phyloP scores from a whole-genome alignment of 306 rosid species.

The Trifolium subterraneum region DNA sequence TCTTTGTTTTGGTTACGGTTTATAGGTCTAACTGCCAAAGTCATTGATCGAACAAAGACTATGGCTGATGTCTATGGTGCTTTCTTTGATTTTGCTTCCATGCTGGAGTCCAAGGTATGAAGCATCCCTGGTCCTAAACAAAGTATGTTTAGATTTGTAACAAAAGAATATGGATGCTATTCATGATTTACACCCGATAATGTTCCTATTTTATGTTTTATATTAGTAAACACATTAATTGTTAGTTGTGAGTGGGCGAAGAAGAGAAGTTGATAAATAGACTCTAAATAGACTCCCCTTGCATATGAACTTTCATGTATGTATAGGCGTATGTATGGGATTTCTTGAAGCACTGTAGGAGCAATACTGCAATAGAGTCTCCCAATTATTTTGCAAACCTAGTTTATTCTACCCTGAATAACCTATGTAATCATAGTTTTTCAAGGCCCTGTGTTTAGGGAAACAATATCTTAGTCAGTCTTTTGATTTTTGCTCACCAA shows the following conservation, averaged over 20 bases:
- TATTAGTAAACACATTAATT: conserved; percentile 14
- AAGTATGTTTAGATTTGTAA: conserved; percentile 34
- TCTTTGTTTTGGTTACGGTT: conserved; percentile 42
- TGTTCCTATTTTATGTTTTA: conserved; percentile 26
- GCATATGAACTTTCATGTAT: conserved; percentile 10
- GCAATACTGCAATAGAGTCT: conserved; percentile 23
- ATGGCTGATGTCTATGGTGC: conserved; percentile 89
- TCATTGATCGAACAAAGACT: conserved; percentile 83
- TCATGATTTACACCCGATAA: conserved; percentile 16
- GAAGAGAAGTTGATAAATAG: conserved; percentile 24
- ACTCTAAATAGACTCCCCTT: conserved; percentile 30
- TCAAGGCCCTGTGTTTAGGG: neutral
- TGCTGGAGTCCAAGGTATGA: conserved; percentile 82
- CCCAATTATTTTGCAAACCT: conserved; percentile 2
- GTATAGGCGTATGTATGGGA: neutral
- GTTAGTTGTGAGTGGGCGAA: conserved; percentile 19
- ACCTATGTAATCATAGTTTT: conserved; percentile 24
- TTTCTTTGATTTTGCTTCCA: conserved; percentile 83
- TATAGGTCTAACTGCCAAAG: conserved; percentile 93
- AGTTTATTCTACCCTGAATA: conserved; percentile 9
- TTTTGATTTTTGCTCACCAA: conserved; percentile 3
- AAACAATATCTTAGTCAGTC: conserved; percentile 21
- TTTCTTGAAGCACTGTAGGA: conserved; percentile 19
- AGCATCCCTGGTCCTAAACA: conserved; percentile 30
- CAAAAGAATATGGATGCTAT: conserved; percentile 21